Evolutionary conservation across 495 filamentous ascomycete genomes (phyloP).

Genomic region (Baudoinia panamericana): DNA sequence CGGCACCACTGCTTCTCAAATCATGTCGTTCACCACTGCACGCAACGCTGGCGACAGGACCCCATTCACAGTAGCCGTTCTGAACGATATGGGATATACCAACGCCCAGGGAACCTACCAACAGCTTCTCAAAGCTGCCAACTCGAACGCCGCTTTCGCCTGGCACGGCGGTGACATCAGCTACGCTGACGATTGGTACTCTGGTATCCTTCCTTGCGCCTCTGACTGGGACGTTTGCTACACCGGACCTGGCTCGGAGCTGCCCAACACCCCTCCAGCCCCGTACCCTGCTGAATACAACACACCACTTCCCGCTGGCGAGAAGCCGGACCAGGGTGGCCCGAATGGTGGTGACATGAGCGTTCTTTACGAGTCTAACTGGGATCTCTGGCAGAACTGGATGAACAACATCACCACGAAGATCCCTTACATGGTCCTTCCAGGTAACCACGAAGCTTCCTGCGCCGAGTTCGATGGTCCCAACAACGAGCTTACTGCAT

Average conservation of each 20-base stretch:
- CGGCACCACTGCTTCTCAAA: constrained; percentile 18
- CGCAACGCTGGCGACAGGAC: constrained; percentile 34
- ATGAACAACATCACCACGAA: constrained; percentile 37
- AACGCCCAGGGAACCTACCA: constrained; percentile 30
- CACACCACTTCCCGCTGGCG: constrained; percentile 35
- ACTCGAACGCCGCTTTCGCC: constrained; percentile 34
- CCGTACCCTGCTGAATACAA: constrained; percentile 30
- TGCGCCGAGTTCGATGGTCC: constrained; percentile 42
- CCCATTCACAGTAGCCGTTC: constrained; percentile 36
- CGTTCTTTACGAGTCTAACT: constrained; percentile 33
- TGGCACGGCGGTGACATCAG: constrained; percentile 41
- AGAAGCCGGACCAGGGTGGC: constrained; percentile 37
- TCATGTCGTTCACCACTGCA: constrained; percentile 22
- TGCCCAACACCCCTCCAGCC: constrained; percentile 26
- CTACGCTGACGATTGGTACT: constrained; percentile 45
- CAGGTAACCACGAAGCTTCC: constrained; percentile 45
- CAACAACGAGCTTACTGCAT: constrained; percentile 36
- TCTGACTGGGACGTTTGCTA: constrained; percentile 41
- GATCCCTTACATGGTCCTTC: constrained; percentile 42
- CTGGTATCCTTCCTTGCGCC: constrained; percentile 38
- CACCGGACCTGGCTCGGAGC: constrained; percentile 34
- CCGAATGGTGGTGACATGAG: constrained; percentile 39
- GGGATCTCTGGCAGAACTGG: constrained; percentile 31
- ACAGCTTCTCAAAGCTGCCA: constrained; percentile 19
- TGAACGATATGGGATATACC: constrained; percentile 39